phyloP scores from a whole-genome alignment of 2,329 filamentous ascomycete genomes.

The Epichloe scottii region DNA sequence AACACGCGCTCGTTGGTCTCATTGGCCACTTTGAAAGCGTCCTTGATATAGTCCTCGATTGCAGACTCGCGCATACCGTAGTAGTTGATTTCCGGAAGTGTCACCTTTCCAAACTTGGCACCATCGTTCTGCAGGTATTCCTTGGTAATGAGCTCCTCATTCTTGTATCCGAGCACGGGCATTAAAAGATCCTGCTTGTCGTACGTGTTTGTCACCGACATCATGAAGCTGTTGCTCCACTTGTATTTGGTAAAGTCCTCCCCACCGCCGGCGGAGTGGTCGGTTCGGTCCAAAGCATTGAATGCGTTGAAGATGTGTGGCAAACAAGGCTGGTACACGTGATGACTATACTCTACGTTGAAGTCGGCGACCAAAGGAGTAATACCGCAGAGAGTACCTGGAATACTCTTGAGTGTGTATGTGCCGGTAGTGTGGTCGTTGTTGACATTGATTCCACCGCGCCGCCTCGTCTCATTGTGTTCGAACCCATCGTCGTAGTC shows the following conservation, averaged over 20 bases:
- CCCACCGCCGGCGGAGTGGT: neutral
- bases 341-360: constrained; percentile 27
- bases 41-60: constrained; percentile 20
- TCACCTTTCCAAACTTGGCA: constrained; percentile 18
- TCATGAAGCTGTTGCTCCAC: constrained; percentile 22
- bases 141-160: constrained; percentile 13
- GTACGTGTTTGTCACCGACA: constrained; percentile 20
- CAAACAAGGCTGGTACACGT: constrained; percentile 33
- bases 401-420: constrained; percentile 31
- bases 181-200: constrained; percentile 22
- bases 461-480: constrained; percentile 14
- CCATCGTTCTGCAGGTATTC: constrained; percentile 18
- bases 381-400: constrained; percentile 29
- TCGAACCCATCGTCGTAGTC: constrained; percentile 22
- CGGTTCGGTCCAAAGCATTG: constrained; percentile 13
- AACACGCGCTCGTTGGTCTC: constrained; percentile 21
- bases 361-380: constrained; percentile 29
- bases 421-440: constrained; percentile 28
- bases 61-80: constrained; percentile 21
- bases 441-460: constrained; percentile 27
- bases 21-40: constrained; percentile 17
- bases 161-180: constrained; percentile 17
- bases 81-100: constrained; percentile 21
- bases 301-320: constrained; percentile 24
- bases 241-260: constrained; percentile 14